These are phyloP conservation scores for Pyricularia pennisetigena DNA, from an alignment of 2,329 filamentous ascomycete species.

Conservation along the genomic window DNA sequence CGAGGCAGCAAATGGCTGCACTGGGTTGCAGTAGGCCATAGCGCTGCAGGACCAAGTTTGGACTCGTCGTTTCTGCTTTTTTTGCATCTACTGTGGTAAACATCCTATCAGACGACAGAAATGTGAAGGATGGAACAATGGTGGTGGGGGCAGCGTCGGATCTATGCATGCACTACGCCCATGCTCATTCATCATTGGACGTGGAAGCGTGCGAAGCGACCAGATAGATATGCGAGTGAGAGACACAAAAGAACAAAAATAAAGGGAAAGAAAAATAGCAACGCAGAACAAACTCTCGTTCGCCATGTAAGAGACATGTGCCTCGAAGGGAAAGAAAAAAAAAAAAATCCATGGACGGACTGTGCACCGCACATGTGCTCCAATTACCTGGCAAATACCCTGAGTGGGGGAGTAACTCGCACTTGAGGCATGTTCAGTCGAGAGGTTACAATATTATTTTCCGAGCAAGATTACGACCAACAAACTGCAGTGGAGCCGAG, in stretches of 20 bases:
- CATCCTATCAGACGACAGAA: neutral
- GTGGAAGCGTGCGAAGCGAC: neutral
- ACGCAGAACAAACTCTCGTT: neutral
- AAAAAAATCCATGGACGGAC: neutral
- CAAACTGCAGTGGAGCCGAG: neutral
- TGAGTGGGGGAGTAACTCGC: too few species aligned
- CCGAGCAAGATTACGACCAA: neutral
- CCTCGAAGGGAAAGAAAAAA: too few species aligned
- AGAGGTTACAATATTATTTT: neutral
- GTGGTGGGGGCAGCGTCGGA: neutral
- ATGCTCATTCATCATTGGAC: neutral
- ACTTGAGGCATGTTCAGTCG: too few species aligned
- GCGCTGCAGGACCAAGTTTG: neutral
- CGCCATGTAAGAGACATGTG: neutral
- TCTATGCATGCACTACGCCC: neutral
- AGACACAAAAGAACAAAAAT: neutral
- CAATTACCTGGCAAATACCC: neutral
- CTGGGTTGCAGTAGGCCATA: neutral
- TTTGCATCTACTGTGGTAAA: neutral
- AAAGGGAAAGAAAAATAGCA: neutral
- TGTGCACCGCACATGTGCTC: neutral
- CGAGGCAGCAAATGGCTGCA: neutral
- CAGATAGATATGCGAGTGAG: neutral
- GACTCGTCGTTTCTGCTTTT: neutral
- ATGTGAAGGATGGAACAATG: neutral